Conservation (phyloP, 164 flowering plant species). For the Buxus sempervirens region DNA sequence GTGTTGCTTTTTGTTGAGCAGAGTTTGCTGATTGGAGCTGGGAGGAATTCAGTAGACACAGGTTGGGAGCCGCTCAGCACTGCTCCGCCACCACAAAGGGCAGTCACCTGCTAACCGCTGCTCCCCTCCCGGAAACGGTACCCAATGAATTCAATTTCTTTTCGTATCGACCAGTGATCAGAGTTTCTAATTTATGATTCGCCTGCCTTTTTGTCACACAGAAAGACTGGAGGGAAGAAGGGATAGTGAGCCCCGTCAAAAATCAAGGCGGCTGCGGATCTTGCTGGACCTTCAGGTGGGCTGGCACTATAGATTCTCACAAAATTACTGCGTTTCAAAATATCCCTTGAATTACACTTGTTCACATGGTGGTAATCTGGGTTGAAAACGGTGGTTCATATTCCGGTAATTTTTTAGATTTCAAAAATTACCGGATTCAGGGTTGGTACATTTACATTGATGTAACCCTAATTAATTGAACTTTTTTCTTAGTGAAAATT, state of each 20-base stretch:
- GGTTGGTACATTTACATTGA: too few relatives aligned
- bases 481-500: too few relatives aligned
- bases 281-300: conserved; percentile 99
- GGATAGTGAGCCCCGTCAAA: conserved; percentile 90
- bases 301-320: neutral
- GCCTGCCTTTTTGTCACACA: conserved; percentile 16
- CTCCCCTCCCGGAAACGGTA: conserved; percentile 63
- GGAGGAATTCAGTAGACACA: conserved; percentile 78
- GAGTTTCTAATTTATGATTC: too few relatives aligned
- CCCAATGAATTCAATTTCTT: neutral
- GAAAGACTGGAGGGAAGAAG: conserved; percentile 93
- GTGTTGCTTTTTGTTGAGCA: conserved; percentile 11
- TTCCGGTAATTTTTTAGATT: too few relatives aligned
- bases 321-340: neutral
- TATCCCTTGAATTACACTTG: neutral
- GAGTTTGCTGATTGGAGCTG: conserved; percentile 96
- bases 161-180: neutral
- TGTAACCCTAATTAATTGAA: too few relatives aligned
- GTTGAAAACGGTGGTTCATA: too few relatives aligned
- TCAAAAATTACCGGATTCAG: too few relatives aligned
- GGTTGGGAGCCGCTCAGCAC: conserved; percentile 90
- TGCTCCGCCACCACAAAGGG: conserved; percentile 94
- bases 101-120: conserved; percentile 71
- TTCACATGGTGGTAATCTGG: too few relatives aligned
- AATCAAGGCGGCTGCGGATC: conserved; percentile 94